phyloP scores from a whole-genome alignment of 495 filamentous ascomycete genomes.

The Ramalina intermedia region DNA sequence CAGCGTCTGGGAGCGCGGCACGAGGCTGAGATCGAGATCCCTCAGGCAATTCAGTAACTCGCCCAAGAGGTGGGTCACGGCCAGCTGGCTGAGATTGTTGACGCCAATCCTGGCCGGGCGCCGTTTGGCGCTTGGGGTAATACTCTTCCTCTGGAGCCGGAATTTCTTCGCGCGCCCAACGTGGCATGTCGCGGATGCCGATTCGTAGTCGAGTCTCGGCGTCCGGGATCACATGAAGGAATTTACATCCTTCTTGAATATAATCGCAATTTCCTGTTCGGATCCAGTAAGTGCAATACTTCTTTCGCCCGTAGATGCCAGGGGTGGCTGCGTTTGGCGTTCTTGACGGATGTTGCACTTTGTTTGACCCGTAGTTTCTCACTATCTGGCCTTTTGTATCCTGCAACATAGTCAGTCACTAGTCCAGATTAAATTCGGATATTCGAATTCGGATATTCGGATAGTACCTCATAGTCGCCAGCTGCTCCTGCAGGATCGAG shows the following conservation, averaged over 20 bases:
- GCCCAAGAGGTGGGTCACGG: neutral
- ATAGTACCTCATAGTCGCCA: no score
- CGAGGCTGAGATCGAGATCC: neutral
- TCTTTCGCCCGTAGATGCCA: conserved; percentile 35
- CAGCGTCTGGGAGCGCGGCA: neutral
- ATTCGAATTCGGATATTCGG: no score
- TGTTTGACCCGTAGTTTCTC: neutral
- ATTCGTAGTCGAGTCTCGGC: conserved; percentile 41
- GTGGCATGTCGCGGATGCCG: conserved; percentile 42
- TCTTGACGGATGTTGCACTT: neutral
- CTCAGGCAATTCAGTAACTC: neutral
- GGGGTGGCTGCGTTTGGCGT: neutral
- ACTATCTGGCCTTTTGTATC: no score
- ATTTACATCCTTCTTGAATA: conserved; percentile 70
- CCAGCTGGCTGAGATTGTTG: neutral
- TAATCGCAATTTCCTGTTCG: conserved; percentile 73
- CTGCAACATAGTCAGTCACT: no score
- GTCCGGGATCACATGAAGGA: conserved; percentile 78
- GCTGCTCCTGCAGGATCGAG: no score
- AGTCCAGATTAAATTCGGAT: no score
- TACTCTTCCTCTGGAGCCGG: neutral
- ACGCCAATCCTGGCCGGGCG: neutral
- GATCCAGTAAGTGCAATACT: conserved; percentile 80
- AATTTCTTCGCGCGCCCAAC: conserved; percentile 36
- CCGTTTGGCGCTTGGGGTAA: neutral